These are phyloP conservation scores for Takashimella koratensis DNA, from an alignment of 1,284 basidiomycete genomes.

Conservation along the genomic window DNA sequence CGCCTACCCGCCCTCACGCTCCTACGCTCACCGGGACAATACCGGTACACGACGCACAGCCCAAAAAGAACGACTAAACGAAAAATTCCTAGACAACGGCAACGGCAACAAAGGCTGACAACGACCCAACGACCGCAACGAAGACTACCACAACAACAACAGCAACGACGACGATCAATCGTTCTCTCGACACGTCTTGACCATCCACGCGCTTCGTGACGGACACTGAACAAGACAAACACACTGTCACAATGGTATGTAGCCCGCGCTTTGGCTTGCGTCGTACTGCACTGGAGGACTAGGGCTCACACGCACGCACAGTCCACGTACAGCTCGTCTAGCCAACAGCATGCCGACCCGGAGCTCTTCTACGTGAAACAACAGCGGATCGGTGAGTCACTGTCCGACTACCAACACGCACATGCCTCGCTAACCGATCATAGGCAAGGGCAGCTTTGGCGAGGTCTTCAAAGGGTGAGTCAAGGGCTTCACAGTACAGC, in stretches of 20 bases:
- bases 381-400: slow-evolving; percentile 79
- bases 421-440: too few relatives aligned
- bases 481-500: background rate
- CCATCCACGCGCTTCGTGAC: too few relatives aligned
- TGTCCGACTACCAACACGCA: background rate
- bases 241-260: background rate
- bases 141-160: background rate
- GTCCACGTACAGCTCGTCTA: background rate
- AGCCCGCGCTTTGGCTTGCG: background rate
- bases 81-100: too few relatives aligned
- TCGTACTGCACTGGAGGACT: slow-evolving; percentile 11
- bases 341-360: slow-evolving; percentile 59
- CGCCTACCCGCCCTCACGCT: background rate
- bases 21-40: too few relatives aligned
- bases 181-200: too few relatives aligned
- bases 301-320: too few relatives aligned
- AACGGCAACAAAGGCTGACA: too few relatives aligned
- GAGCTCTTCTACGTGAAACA: slow-evolving; percentile 94
- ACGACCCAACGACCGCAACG: background rate
- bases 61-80: too few relatives aligned
- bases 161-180: background rate
- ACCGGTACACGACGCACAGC: too few relatives aligned
- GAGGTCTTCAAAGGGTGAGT: slow-evolving; percentile 93
- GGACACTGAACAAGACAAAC: too few relatives aligned
- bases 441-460: slow-evolving; percentile 93